Conservation (phyloP, 805 yeast genomes). For the Starmerella roubikii region DNA sequence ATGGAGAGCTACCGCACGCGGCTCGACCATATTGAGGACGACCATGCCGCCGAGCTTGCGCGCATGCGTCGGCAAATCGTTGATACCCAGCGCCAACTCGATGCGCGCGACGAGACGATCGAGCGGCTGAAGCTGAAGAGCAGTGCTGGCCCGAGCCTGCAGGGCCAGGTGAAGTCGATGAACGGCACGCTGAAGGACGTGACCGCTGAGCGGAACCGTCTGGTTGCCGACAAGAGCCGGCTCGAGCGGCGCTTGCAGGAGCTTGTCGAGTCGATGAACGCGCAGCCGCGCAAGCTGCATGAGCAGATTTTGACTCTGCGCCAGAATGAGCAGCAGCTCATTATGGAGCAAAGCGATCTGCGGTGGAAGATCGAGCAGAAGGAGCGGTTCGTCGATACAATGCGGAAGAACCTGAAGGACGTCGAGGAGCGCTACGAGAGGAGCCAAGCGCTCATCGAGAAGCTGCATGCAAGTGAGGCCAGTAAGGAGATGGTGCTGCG, state of each 20-base stretch:
- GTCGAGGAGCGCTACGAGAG: slow-evolving; percentile 35
- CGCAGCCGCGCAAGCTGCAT: slow-evolving; percentile 19
- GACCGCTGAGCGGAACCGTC: slow-evolving; percentile 45
- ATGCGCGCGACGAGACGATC: slow-evolving; percentile 8
- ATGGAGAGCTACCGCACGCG: slow-evolving; percentile 6
- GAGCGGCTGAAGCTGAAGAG: slow-evolving; percentile 3
- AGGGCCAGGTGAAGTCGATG: slow-evolving; percentile 39
- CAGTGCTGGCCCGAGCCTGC: slow-evolving; percentile 4
- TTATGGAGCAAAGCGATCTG: slow-evolving; percentile 20
- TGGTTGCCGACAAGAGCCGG: slow-evolving; percentile 37
- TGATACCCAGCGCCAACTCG: slow-evolving; percentile 5
- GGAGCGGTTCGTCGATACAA: slow-evolving; percentile 21
- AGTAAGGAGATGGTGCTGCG: slow-evolving; percentile 20
- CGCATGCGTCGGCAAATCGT: slow-evolving; percentile 4
- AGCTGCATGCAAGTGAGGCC: slow-evolving; percentile 19
- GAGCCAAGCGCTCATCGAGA: slow-evolving; percentile 30
- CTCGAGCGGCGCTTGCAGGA: slow-evolving; percentile 35
- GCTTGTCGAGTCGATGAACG: slow-evolving; percentile 29
- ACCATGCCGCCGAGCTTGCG: slow-evolving; percentile 5
- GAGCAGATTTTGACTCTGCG: slow-evolving; percentile 28
- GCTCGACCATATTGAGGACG: slow-evolving; percentile 8
- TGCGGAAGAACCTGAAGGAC: slow-evolving; percentile 40
- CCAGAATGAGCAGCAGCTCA: slow-evolving; percentile 17
- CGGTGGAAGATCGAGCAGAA: slow-evolving; percentile 20
- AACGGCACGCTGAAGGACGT: slow-evolving; percentile 49